Evolutionary conservation across 768 basidiomycete species (phyloP).

Genomic region (Antrodiella citrinella): DNA sequence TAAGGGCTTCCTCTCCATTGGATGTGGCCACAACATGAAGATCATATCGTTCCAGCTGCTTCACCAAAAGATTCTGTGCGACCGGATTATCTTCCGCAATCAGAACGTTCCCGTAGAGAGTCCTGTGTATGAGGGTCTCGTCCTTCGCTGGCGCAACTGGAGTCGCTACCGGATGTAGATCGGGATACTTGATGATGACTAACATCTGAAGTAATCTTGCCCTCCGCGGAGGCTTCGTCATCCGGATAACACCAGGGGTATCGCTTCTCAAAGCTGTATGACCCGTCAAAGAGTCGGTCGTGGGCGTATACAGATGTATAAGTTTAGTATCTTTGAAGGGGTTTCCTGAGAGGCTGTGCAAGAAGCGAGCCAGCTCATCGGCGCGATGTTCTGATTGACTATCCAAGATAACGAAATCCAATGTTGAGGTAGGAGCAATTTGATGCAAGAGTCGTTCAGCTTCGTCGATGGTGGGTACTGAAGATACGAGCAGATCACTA

Average conservation of each 20-base stretch:
- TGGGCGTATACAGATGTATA: slow-evolving; percentile 67
- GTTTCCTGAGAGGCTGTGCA: slow-evolving; percentile 31
- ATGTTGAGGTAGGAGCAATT: slow-evolving; percentile 24
- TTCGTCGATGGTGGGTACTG: slow-evolving; percentile 37
- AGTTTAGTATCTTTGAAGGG: slow-evolving; percentile 49
- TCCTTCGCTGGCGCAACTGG: slow-evolving; percentile 30
- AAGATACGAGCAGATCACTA: slow-evolving; percentile 40
- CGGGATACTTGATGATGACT: slow-evolving; percentile 48
- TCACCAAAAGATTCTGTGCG: slow-evolving; percentile 57
- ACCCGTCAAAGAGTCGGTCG: slow-evolving; percentile 44
- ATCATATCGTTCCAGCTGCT: slow-evolving; percentile 55
- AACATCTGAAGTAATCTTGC: slow-evolving; percentile 52
- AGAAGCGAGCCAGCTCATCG: slow-evolving; percentile 45
- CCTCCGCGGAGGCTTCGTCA: slow-evolving; percentile 66
- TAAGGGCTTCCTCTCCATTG: slow-evolving; percentile 62
- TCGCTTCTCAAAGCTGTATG: slow-evolving; percentile 42
- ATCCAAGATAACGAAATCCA: slow-evolving; percentile 65
- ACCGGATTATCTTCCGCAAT: slow-evolving; percentile 68
- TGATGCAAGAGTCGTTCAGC: slow-evolving; percentile 33
- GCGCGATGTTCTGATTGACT: slow-evolving; percentile 53
- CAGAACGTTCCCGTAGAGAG: slow-evolving; percentile 57
- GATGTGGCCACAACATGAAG: slow-evolving; percentile 54
- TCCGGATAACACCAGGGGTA: slow-evolving; percentile 50
- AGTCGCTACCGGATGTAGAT: slow-evolving; percentile 24
- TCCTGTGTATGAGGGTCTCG: slow-evolving; percentile 42